phyloP scores from a whole-genome alignment of 768 basidiomycete genomes.

The Auricularia sp. region DNA sequence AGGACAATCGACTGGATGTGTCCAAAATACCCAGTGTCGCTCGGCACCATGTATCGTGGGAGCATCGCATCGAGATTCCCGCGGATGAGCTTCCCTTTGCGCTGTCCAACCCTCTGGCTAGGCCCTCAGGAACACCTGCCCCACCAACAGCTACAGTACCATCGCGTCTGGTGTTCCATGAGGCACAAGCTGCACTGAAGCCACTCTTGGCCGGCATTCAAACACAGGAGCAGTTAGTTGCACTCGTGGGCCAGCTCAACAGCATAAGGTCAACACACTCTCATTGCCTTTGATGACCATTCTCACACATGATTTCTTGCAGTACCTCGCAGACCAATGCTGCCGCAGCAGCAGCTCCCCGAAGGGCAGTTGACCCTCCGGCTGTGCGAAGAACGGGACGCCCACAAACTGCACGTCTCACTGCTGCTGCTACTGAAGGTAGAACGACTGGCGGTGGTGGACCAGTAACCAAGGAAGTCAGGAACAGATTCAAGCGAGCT shows the following conservation, averaged over 20 bases:
- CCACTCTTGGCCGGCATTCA: constrained; percentile 16
- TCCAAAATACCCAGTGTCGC: not conserved
- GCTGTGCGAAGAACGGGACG: no score
- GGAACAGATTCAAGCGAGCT: no score
- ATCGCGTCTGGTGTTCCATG: constrained; percentile 17
- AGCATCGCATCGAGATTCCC: not conserved
- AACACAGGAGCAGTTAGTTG: constrained; percentile 20
- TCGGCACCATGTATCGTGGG: not conserved
- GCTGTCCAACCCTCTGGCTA: constrained; percentile 5
- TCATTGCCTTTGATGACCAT: no score
- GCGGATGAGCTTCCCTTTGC: not conserved
- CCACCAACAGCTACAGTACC: constrained; percentile 18
- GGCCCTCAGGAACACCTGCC: not conserved
- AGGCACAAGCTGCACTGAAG: constrained; percentile 18
- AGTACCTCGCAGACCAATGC: no score
- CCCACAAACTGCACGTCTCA: no score
- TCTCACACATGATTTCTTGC: no score
- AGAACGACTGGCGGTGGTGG: no score
- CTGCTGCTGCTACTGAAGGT: no score
- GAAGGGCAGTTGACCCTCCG: no score
- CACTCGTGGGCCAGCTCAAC: constrained; percentile 4
- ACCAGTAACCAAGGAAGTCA: no score
- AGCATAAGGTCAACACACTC: no score
- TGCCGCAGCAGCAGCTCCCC: no score
- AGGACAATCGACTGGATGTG: not conserved